A percentile compares a stretch with the other conserved stretches of the same genome.
phyloP scores from a whole-genome alignment of 257 asterid genomes.

The Lycium barbarum region DNA sequence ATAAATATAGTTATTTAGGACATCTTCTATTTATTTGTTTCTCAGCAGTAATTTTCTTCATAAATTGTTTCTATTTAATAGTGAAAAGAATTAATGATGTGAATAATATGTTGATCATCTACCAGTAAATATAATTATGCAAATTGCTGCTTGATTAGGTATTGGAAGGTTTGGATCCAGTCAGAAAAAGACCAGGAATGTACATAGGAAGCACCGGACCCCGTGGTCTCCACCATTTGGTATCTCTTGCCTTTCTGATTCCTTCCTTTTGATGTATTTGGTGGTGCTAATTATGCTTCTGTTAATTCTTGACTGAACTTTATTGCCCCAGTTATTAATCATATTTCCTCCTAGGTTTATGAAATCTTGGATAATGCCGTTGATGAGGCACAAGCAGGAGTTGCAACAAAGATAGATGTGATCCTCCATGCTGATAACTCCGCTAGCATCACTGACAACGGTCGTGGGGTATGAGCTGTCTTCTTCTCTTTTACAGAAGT shows the following conservation, averaged over 20 bases:
- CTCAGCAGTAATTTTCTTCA: conserved; percentile 20
- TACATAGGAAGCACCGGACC: conserved; percentile 95
- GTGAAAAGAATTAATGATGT: background rate
- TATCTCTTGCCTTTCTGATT: conserved; percentile 38
- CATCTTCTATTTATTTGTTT: conserved; percentile 17
- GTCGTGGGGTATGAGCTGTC: conserved; percentile 88
- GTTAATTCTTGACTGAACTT: conserved; percentile 21
- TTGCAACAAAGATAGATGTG: conserved; percentile 84
- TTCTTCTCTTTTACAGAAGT: conserved; percentile 24
- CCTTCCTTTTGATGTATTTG: conserved; percentile 6
- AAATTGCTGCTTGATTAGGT: conserved; percentile 51
- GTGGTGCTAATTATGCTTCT: conserved; percentile 31
- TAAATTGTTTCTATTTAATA: conserved; percentile 25
- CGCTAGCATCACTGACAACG: conserved; percentile 89
- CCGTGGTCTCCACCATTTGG: conserved; percentile 97
- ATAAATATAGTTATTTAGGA: background rate
- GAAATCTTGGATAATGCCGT: conserved; percentile 98
- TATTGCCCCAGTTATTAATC: conserved; percentile 12
- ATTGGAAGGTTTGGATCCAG: conserved; percentile 95
- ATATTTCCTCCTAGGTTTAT: conserved; percentile 58
- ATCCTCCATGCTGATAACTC: conserved; percentile 78
- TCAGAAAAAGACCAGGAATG: conserved; percentile 96
- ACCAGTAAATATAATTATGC: background rate
- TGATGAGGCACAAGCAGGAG: conserved; percentile 98
- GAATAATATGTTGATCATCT: background rate